These are phyloP conservation scores for Trichomonascus vanleenenianus DNA, from an alignment of 805 yeast species.

Conservation along the genomic window DNA sequence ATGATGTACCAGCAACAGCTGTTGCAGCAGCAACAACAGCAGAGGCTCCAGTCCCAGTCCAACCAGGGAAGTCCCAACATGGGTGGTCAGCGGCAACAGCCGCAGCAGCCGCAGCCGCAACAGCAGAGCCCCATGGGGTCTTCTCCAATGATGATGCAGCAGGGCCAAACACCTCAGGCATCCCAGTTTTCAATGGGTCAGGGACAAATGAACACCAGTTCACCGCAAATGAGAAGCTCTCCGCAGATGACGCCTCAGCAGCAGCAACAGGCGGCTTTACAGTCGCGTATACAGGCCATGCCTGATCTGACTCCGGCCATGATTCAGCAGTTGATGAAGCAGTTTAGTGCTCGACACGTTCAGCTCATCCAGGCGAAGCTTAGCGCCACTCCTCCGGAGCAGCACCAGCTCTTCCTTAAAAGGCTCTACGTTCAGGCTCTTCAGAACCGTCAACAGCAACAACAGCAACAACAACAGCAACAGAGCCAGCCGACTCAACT, in stretches of 20 bases:
- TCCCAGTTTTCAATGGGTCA: constrained; percentile 7
- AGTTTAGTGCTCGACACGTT: constrained; percentile 13
- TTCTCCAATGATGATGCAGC: neutral
- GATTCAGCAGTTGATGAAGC: constrained; percentile 4
- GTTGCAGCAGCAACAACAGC: constrained; percentile 9
- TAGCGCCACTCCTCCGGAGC: constrained; percentile 14
- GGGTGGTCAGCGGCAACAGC: constrained; percentile 7
- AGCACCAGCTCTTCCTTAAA: constrained; percentile 17
- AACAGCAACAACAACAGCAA: constrained; percentile 6
- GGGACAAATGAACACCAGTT: constrained; percentile 1
- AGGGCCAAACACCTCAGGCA: constrained; percentile 14
- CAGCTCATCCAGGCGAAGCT: constrained; percentile 16
- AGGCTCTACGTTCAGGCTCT: constrained; percentile 5
- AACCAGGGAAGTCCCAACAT: neutral
- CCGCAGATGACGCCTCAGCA: constrained; percentile 22
- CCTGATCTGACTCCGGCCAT: constrained; percentile 7
- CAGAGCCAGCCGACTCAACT: constrained; percentile 2
- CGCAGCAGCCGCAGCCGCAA: constrained; percentile 6
- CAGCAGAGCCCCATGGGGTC: neutral
- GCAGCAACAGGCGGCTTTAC: constrained; percentile 27
- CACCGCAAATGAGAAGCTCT: constrained; percentile 9
- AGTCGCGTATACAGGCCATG: constrained; percentile 16
- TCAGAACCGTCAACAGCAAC: constrained; percentile 14
- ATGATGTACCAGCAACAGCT: constrained; percentile 15
- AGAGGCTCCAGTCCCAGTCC: neutral